Evolutionary conservation across 2,329 filamentous ascomycete genomes (phyloP), one percentile per base, ranked within the genome.

Genomic region (Alternaria panax): DNA sequence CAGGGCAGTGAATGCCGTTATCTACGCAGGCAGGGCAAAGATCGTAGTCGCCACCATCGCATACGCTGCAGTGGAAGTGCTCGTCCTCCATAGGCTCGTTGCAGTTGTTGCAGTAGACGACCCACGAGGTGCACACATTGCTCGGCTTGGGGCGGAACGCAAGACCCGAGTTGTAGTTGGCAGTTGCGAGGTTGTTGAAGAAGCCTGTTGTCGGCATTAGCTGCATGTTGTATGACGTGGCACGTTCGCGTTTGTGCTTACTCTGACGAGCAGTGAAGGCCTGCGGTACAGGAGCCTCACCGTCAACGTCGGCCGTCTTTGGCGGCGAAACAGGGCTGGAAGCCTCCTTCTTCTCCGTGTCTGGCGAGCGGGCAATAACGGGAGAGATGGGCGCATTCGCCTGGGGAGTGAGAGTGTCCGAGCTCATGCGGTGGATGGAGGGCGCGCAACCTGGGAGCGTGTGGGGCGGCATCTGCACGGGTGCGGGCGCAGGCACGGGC

Each of bases 31-130:
- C 79, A 65, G 88, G 85, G 83, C 96, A 99, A 28, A 99, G 86
- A 74, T 99, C 95, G 72, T 93, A 99, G 78, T 99, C 95, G 40
- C 94, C 95, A 57, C 90, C 87, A 65, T 98, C 92, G 75, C 95
- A 99, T 58, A 91, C 92, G 66, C 91, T 91, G 83, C 96, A 99
- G 81, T 99, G 95, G 79, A 92, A 99, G 80, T 99, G 94, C 51
- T 88, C 86, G 69, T 92, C 88, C 27, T 90, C 86, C 71, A 97
- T 92, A 41, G 88, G 87, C 62, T 83, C 84, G 67, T 92, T 90
- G 79, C 95, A 99, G 76, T 87, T 86, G 81, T 99, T 98, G 86
- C 95, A 99, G 83, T 92, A 96, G 43, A 99, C 93, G 12, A 91
- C 91, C 79, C 93, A 97, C 7, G 72, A 65, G 46, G 85, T 81